A percentile compares a stretch with the other conserved stretches of the same genome.
phyloP scores from a whole-genome alignment of 805 yeast genomes.

The Candida easanensis region DNA sequence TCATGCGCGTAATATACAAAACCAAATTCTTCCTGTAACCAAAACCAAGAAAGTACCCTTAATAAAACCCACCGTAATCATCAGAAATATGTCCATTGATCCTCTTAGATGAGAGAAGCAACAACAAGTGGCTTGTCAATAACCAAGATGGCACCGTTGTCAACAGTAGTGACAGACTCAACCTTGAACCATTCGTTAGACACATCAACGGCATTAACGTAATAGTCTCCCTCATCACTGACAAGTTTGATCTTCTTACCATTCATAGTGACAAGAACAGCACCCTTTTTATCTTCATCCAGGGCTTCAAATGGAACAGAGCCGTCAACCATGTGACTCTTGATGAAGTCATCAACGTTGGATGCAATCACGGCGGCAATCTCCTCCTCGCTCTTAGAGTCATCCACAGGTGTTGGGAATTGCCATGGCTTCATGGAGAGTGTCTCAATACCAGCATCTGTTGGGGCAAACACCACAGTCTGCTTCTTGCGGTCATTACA shows the following conservation, averaged over 20 bases:
- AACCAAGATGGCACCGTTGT: slow-evolving; percentile 45
- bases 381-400: slow-evolving; percentile 34
- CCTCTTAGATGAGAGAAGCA: slow-evolving; percentile 2
- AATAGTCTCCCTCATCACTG: slow-evolving; percentile 34
- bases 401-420: slow-evolving; percentile 54
- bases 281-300: slow-evolving; percentile 25
- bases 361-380: slow-evolving; percentile 47
- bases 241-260: slow-evolving; percentile 36
- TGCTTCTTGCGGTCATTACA: slow-evolving; percentile 43
- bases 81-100: too few relatives aligned
- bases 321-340: slow-evolving; percentile 56
- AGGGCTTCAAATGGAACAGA: slow-evolving; percentile 22
- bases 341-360: slow-evolving; percentile 58
- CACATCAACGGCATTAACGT: slow-evolving; percentile 32
- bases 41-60: too few relatives aligned
- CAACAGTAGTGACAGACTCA: slow-evolving; percentile 33
- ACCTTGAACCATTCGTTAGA: slow-evolving; percentile 35
- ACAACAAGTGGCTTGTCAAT: slow-evolving; percentile 30
- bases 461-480: slow-evolving; percentile 68
- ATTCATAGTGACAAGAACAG: slow-evolving; percentile 31
- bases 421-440: slow-evolving; percentile 74
- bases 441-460: slow-evolving; percentile 54
- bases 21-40: too few relatives aligned
- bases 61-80: too few relatives aligned
- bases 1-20: too few relatives aligned